Percentiles rank a stretch among this genome's conserved stretches.
Conservation (phyloP, 305 asterid species). For the Coffea humblotiana region DNA sequence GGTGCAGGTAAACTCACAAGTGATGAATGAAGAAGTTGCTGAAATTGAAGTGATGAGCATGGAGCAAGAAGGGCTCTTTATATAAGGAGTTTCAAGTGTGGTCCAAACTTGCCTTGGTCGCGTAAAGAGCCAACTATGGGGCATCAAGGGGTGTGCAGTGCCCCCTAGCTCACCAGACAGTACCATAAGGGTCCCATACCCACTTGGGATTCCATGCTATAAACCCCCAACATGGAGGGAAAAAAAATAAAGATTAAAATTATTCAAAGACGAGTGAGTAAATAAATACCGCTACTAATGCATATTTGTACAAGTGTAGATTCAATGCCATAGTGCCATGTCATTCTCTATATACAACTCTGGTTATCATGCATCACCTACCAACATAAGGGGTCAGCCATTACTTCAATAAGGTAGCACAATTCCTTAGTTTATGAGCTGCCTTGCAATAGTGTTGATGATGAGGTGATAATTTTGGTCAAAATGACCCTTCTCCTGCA, state of each 20-base stretch:
- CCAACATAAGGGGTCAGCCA: constrained; percentile 39
- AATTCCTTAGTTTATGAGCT: constrained; percentile 29
- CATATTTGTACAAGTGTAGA: background rate
- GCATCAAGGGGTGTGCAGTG: constrained; percentile 38
- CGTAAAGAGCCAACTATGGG: constrained; percentile 38
- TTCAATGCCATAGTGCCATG: constrained; percentile 9
- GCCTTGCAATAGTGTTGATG: constrained; percentile 25
- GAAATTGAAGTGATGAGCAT: constrained; percentile 5
- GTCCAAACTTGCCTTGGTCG: constrained; percentile 34
- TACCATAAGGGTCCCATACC: constrained; percentile 23
- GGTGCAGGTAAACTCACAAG: background rate
- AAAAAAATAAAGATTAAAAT: background rate
- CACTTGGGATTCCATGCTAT: constrained; percentile 30
- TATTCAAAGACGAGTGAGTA: constrained; percentile 1
- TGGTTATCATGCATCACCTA: constrained; percentile 23
- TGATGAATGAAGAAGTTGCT: background rate
- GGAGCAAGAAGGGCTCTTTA: constrained; percentile 19
- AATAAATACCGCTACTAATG: background rate
- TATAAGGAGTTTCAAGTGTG: constrained; percentile 33
- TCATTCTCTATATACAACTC: constrained; percentile 9
- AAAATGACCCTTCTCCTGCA: background rate
- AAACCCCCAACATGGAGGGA: constrained; percentile 6
- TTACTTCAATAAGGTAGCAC: constrained; percentile 29
- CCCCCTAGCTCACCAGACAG: constrained; percentile 33
- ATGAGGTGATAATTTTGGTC: constrained; percentile 23